These are phyloP conservation scores for Mycena pura DNA, from an alignment of 768 basidiomycete species.

Conservation along the genomic window DNA sequence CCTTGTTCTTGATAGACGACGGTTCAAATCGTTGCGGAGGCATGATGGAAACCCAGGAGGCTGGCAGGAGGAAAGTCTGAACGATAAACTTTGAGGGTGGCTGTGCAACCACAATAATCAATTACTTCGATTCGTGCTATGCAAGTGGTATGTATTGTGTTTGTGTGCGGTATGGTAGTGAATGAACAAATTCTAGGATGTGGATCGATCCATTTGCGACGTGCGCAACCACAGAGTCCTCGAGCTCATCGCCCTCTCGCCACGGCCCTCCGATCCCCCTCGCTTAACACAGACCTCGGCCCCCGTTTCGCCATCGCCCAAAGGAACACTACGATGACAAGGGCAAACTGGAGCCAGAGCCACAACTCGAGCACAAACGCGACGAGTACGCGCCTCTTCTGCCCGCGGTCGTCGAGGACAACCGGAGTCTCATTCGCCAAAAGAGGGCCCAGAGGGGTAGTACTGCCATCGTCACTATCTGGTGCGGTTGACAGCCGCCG, in stretches of 20 bases:
- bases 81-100: background rate
- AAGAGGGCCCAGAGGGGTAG: no score
- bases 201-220: background rate
- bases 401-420: conserved; percentile 9
- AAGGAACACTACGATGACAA: conserved; percentile 79
- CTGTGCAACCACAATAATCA: no score
- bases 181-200: background rate
- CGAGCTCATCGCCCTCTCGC: conserved; percentile 22
- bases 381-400: conserved; percentile 35
- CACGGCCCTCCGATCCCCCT: conserved; percentile 42
- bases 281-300: conserved; percentile 69
- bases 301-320: conserved; percentile 83
- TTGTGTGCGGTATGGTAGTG: background rate
- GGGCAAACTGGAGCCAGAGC: conserved; percentile 83
- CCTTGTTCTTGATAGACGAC: conserved; percentile 83
- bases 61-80: no score
- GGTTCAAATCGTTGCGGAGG: conserved; percentile 63
- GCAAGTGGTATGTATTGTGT: background rate
- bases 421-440: background rate
- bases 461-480: conserved; percentile 33
- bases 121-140: no score
- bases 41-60: conserved; percentile 43
- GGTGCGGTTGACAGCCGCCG: conserved; percentile 50
- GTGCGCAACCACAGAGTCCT: background rate
- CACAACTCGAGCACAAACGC: conserved; percentile 73